Base-by-base conservation (phyloP, 495 filamentous ascomycete species). In the Trichoderma virens region DNA sequence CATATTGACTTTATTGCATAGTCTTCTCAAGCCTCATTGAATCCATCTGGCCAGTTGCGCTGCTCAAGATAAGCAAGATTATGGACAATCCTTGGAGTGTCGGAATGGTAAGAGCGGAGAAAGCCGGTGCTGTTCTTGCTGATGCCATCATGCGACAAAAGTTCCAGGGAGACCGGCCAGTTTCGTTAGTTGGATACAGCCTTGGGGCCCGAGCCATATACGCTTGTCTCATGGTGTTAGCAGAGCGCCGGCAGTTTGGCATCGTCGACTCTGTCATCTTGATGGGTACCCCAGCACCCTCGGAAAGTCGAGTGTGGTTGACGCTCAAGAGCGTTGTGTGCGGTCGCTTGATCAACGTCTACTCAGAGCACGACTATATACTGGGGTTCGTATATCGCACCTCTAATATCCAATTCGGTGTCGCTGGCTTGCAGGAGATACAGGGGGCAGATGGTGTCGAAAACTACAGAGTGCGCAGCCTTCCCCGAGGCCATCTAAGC, bases 1-100 rank as follows among this genome's bases (percentile, higher is more conserved):
- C 81, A 81, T 38, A 88, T 71, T 67, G 65, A 64, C 41, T 35
- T 85, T 3, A 47, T 47, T 38, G 62, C 59, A 28, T 61, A 79
- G 83, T 96, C 31, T 92, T 96, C 68, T 84, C 86, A 1, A 82
- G 86, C 7, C 71, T 98, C 20, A 80, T 82, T 65, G 83, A 85
- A 8, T 87, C 87, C 0, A 75, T 90, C 27, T 91, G 94, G 85
- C 94, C 94, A 0, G 67, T 91, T 8, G 81, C 83, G 39, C 76
- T 98, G 5, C 71, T 97, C 62, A 92, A 95, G 72, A 81, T 93
- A 59, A 86, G 88, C 63, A 83, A 88, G 35, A 78, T 97, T 28
- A 83, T 96, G 34, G 94, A 97, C 69, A 96, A 96, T 73, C 91
- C 91, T 0, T 98, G 96, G 82, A 90, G 82, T 63, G 81, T 94